Evolutionary conservation across 352 stramenopile genomes (phyloP).

Genomic region (Plasmopara halstedii): DNA sequence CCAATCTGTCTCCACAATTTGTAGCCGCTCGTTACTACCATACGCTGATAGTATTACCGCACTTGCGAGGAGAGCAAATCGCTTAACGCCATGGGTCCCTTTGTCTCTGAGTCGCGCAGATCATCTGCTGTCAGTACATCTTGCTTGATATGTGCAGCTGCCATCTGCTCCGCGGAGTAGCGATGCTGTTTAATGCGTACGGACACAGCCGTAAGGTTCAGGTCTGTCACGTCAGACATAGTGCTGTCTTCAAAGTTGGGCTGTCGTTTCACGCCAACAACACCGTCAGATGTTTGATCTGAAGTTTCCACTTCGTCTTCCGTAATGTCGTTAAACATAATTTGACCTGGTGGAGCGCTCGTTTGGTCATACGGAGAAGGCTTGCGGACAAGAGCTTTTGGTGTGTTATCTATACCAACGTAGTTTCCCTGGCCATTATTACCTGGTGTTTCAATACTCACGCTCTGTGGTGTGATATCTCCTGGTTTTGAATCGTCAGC

Average conservation of each 20-base stretch:
- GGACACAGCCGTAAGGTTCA: conserved; percentile 50
- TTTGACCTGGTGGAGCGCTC: conserved; percentile 20
- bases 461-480: conserved; percentile 19
- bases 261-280: neutral
- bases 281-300: conserved; percentile 1
- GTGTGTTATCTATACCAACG: conserved; percentile 21
- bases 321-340: conserved; percentile 58
- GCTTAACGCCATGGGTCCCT: conserved; percentile 37
- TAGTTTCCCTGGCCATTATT: conserved; percentile 21
- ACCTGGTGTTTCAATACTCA: conserved; percentile 23
- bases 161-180: conserved; percentile 23
- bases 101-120: conserved; percentile 30
- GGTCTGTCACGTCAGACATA: conserved; percentile 25
- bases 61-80: conserved; percentile 32
- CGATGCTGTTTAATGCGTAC: conserved; percentile 44
- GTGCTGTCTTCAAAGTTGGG: conserved; percentile 22
- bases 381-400: conserved; percentile 15
- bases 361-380: conserved; percentile 12
- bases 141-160: conserved; percentile 22
- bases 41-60: conserved; percentile 5
- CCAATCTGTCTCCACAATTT: conserved; percentile 11
- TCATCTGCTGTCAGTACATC: conserved; percentile 47
- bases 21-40: conserved; percentile 8
- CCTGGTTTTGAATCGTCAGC: conserved; percentile 12
- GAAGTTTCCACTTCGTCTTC: conserved; percentile 38